phyloP scores from a whole-genome alignment of 2,329 filamentous ascomycete genomes.

The Penicillium sp. region DNA sequence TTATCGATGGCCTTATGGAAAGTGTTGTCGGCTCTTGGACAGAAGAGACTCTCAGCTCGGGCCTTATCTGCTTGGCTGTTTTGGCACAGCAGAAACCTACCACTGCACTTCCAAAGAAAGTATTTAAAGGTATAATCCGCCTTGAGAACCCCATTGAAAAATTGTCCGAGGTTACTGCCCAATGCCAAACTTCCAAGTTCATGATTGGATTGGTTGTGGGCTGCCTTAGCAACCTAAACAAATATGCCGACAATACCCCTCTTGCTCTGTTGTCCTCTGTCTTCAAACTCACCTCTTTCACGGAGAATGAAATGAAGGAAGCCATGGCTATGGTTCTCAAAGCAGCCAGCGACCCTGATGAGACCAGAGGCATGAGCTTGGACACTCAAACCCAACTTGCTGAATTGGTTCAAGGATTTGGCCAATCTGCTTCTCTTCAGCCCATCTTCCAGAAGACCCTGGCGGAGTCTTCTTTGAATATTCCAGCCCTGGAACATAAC shows the following conservation, averaged over 20 bases:
- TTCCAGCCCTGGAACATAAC: slow-evolving; percentile 71
- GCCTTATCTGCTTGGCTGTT: slow-evolving; percentile 74
- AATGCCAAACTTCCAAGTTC: slow-evolving; percentile 36
- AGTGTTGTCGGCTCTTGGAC: slow-evolving; percentile 77
- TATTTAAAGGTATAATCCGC: slow-evolving; percentile 55
- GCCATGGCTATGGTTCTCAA: slow-evolving; percentile 37
- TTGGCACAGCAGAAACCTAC: slow-evolving; percentile 75
- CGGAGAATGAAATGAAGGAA: slow-evolving; percentile 29
- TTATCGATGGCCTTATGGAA: slow-evolving; percentile 86
- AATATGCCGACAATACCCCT: slow-evolving; percentile 35
- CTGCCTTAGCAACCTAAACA: slow-evolving; percentile 34
- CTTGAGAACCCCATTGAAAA: slow-evolving; percentile 33
- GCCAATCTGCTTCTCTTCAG: slow-evolving; percentile 59
- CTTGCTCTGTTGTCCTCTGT: slow-evolving; percentile 48
- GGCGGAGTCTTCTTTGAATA: slow-evolving; percentile 65
- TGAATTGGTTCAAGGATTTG: slow-evolving; percentile 64
- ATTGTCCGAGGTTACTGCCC: slow-evolving; percentile 34
- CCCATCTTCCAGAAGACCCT: slow-evolving; percentile 66
- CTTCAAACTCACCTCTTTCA: slow-evolving; percentile 34
- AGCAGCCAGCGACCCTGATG: slow-evolving; percentile 49
- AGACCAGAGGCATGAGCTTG: slow-evolving; percentile 32
- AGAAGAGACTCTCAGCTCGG: slow-evolving; percentile 67
- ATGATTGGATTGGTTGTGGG: slow-evolving; percentile 38
- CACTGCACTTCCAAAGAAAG: slow-evolving; percentile 65
- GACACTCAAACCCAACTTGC: slow-evolving; percentile 63